Evolutionary conservation across 805 yeast species (phyloP).

Genomic region (Blastobotrys attinorum): DNA sequence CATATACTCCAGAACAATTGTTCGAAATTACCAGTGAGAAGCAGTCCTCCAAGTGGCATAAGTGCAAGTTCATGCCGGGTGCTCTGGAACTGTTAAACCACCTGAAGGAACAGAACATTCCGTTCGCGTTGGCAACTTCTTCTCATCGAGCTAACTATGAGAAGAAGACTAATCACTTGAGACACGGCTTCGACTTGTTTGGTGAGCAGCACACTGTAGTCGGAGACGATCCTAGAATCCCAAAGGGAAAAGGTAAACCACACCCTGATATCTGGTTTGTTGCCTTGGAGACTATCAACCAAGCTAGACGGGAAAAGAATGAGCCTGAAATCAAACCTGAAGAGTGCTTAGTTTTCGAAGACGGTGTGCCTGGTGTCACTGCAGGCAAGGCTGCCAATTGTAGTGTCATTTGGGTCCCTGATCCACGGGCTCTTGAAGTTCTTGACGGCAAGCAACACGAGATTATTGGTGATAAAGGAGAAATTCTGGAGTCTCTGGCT

Average conservation of each 20-base stretch:
- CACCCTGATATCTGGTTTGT: slow-evolving; percentile 85
- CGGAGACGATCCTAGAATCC: slow-evolving; percentile 82
- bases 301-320: slow-evolving; percentile 36
- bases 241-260: slow-evolving; percentile 87
- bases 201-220: slow-evolving; percentile 60
- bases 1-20: slow-evolving; percentile 59
- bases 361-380: slow-evolving; percentile 84
- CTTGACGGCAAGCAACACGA: slow-evolving; percentile 43
- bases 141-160: slow-evolving; percentile 54
- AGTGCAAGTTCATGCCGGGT: slow-evolving; percentile 70
- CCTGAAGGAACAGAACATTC: slow-evolving; percentile 47
- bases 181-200: slow-evolving; percentile 56
- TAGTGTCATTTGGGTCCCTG: slow-evolving; percentile 92
- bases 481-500: slow-evolving; percentile 42
- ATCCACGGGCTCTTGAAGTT: slow-evolving; percentile 55
- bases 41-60: slow-evolving; percentile 56
- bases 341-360: slow-evolving; percentile 89
- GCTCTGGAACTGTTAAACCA: slow-evolving; percentile 59
- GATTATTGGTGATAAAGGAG: slow-evolving; percentile 45
- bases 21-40: slow-evolving; percentile 42
- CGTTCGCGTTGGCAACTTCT: slow-evolving; percentile 88
- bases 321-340: slow-evolving; percentile 49
- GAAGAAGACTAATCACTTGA: slow-evolving; percentile 67
- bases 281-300: slow-evolving; percentile 66
- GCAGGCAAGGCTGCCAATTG: slow-evolving; percentile 82